These are phyloP conservation scores for Arthroderma sp. DNA, from an alignment of 2,329 filamentous ascomycete species.

Conservation along the genomic window DNA sequence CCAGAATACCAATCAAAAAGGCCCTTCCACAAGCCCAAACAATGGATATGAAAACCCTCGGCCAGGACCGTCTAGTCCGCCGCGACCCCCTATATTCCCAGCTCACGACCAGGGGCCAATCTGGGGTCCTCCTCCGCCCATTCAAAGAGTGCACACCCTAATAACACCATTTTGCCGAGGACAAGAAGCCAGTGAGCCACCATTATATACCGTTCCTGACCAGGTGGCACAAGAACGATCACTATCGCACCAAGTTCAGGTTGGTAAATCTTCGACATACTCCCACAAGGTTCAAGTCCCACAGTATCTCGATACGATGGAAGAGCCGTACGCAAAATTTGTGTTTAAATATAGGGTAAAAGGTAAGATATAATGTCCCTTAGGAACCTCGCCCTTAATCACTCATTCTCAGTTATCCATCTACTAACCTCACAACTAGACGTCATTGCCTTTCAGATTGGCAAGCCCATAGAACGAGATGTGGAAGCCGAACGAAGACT, in stretches of 20 bases:
- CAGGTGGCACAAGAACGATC: slow-evolving; percentile 11
- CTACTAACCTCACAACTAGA: slow-evolving; percentile 9
- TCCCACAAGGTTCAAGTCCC: slow-evolving; percentile 21
- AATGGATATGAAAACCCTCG: slow-evolving; percentile 5
- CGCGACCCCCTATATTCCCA: neutral
- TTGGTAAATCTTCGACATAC: slow-evolving; percentile 21
- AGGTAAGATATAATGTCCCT: slow-evolving; percentile 7
- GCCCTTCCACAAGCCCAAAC: neutral
- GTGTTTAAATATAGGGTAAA: slow-evolving; percentile 23
- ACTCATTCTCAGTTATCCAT: neutral
- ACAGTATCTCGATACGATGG: slow-evolving; percentile 21
- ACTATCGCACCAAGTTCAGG: slow-evolving; percentile 23
- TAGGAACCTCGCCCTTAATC: neutral
- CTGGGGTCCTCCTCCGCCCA: slow-evolving; percentile 4
- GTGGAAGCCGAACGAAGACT: slow-evolving; percentile 15
- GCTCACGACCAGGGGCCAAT: neutral
- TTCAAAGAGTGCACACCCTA: slow-evolving; percentile 6
- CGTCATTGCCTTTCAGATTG: slow-evolving; percentile 14
- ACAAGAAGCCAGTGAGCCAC: slow-evolving; percentile 12
- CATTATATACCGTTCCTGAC: slow-evolving; percentile 16
- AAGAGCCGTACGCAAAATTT: slow-evolving; percentile 25
- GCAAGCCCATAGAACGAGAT: slow-evolving; percentile 12
- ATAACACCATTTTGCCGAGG: slow-evolving; percentile 11
- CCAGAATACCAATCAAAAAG: neutral
- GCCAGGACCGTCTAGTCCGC: neutral